Percentiles rank a stretch among this genome's conserved stretches.
phyloP scores from a whole-genome alignment of 2,329 filamentous ascomycete genomes.

The Fusarium azukiicola region DNA sequence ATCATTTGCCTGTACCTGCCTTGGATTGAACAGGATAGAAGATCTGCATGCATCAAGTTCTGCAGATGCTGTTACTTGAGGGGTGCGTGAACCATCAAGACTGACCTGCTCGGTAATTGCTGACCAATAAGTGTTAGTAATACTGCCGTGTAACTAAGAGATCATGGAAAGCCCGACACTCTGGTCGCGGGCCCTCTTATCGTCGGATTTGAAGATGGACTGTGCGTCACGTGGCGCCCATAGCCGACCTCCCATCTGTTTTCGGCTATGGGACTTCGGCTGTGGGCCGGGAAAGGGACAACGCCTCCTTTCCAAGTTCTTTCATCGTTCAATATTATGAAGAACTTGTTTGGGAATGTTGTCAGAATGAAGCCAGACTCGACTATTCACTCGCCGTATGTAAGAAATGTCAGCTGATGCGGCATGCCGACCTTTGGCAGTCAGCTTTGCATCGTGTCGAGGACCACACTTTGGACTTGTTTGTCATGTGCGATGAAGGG shows the following conservation, averaged over 20 bases:
- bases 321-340: no score
- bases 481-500: no score
- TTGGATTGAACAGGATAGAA: background rate
- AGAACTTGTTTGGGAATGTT: background rate
- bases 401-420: no score
- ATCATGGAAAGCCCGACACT: background rate
- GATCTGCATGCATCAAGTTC: background rate
- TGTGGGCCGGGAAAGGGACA: conserved; percentile 10
- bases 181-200: background rate
- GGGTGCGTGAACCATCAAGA: background rate
- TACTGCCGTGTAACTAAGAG: background rate
- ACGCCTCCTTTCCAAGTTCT: background rate
- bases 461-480: no score
- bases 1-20: background rate
- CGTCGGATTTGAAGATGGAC: background rate
- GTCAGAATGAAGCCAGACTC: background rate
- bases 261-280: background rate
- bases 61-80: background rate
- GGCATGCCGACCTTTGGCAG: no score
- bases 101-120: no score
- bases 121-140: no score
- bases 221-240: background rate
- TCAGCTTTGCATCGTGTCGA: no score
- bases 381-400: no score
- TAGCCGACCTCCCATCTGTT: background rate